These are phyloP conservation scores for Luzula sylvatica DNA, from an alignment of 176 grass and related monocot genomes.

Conservation along the genomic window DNA sequence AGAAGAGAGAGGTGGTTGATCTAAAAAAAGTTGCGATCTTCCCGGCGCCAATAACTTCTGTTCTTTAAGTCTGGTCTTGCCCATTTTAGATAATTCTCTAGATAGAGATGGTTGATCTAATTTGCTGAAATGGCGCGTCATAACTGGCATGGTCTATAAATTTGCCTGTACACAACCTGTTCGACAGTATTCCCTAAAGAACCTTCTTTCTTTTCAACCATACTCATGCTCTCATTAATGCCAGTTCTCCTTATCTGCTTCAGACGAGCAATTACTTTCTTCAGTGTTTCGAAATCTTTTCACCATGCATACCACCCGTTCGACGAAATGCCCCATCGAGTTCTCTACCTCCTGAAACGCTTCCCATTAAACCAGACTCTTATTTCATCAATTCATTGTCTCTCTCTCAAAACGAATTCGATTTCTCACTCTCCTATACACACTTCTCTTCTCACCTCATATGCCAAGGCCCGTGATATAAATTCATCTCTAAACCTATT, in stretches of 20 bases:
- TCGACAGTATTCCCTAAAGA: too few species aligned
- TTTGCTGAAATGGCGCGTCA: too few species aligned
- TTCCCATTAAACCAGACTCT: neutral
- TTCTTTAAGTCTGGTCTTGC: too few species aligned
- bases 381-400: slow-evolving; percentile 51
- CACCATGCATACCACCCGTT: slow-evolving; percentile 30
- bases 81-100: too few species aligned
- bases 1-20: too few species aligned
- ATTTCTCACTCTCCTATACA: slow-evolving; percentile 44
- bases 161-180: too few species aligned
- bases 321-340: slow-evolving; percentile 31
- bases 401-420: slow-evolving; percentile 33
- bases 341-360: neutral
- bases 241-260: neutral
- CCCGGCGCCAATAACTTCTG: too few species aligned
- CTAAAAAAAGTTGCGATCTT: too few species aligned
- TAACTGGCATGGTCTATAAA: too few species aligned
- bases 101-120: too few species aligned
- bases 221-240: too few species aligned
- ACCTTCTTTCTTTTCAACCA: too few species aligned
- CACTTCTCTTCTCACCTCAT: slow-evolving; percentile 50
- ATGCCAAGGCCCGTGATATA: slow-evolving; percentile 27
- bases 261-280: neutral
- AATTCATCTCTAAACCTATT: slow-evolving; percentile 34
- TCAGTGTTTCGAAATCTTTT: neutral